Conservation (phyloP, 202 grass and related monocot species). For the Musa balbisiana region DNA sequence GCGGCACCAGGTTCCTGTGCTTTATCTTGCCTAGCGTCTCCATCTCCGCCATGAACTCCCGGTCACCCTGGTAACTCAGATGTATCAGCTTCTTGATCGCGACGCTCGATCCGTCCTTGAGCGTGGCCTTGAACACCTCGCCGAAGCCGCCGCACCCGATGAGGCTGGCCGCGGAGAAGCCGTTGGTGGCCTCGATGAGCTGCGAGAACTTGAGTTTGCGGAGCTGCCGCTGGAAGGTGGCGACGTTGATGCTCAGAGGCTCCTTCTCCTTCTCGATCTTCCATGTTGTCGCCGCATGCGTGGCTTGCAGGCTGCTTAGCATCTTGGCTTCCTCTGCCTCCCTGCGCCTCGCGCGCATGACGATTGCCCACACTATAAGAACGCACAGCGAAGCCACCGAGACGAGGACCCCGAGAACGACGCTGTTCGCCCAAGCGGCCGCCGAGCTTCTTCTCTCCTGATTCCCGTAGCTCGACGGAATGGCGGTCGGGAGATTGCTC, state of each 20-base stretch:
- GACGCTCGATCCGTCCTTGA: constrained; percentile 69
- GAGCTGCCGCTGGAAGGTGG: constrained; percentile 73
- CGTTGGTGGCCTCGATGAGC: constrained; percentile 86
- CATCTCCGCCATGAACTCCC: constrained; percentile 95
- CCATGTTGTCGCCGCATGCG: constrained; percentile 65
- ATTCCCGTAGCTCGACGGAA: constrained; percentile 20
- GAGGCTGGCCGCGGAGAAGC: constrained; percentile 57
- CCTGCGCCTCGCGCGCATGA: constrained; percentile 36
- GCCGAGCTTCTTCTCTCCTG: constrained; percentile 5
- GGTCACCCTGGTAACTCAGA: constrained; percentile 84
- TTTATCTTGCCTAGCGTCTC: constrained; percentile 92
- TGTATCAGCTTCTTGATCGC: constrained; percentile 89
- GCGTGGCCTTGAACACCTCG: constrained; percentile 85
- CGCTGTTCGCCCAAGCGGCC: constrained; percentile 33
- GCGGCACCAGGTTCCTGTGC: constrained; percentile 64
- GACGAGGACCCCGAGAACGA: constrained; percentile 37
- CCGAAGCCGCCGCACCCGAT: constrained; percentile 78
- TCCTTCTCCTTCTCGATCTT: constrained; percentile 82
- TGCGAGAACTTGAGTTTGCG: constrained; percentile 76
- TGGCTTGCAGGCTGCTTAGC: constrained; percentile 66
- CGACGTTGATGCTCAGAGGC: constrained; percentile 85
- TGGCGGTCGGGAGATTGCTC: constrained; percentile 27
- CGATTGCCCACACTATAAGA: constrained; percentile 37
- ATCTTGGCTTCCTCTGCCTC: constrained; percentile 49
- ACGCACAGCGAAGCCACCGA: constrained; percentile 38